Conservation (phyloP, 805 yeast genomes). For the Yamadazyma scolyti region DNA sequence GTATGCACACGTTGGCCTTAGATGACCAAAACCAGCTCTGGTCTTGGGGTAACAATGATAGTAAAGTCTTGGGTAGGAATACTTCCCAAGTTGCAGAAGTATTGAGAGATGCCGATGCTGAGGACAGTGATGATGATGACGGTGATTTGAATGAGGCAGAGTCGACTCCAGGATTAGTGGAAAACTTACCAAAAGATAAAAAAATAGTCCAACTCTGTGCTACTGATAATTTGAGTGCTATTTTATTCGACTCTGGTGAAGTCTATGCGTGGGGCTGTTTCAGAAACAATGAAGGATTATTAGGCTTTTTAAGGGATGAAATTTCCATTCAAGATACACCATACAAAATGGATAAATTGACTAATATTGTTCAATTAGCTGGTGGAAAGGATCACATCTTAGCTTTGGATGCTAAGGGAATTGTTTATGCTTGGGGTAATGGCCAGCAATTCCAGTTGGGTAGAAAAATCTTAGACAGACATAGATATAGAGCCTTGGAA, state of each 20-base stretch:
- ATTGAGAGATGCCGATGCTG: conserved; percentile 57
- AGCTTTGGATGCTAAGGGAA: conserved; percentile 79
- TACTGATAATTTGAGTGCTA: conserved; percentile 87
- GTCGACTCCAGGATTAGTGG: conserved; percentile 82
- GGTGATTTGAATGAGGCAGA: conserved; percentile 87
- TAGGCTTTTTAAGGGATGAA: conserved; percentile 68
- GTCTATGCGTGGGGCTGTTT: conserved; percentile 98
- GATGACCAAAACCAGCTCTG: conserved; percentile 77
- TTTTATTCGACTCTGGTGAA: conserved; percentile 73
- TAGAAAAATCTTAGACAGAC: conserved; percentile 76
- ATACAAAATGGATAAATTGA: conserved; percentile 53
- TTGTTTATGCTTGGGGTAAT: conserved; percentile 95
- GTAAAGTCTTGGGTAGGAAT: conserved; percentile 87
- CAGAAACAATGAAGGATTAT: conserved; percentile 85
- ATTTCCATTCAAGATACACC: conserved; percentile 67
- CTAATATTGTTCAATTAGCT: conserved; percentile 75
- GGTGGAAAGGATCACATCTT: conserved; percentile 91
- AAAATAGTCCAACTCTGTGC: conserved; percentile 82
- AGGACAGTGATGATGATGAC: conserved; percentile 59
- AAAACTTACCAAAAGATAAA: conserved; percentile 49
- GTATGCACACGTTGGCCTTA: conserved; percentile 87
- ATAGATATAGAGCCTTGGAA: conserved; percentile 65
- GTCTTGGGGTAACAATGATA: conserved; percentile 98
- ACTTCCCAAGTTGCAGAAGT: conserved; percentile 60
- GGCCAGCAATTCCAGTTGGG: conserved; percentile 94